Percentiles rank a stretch among this genome's conserved stretches.
phyloP scores from a whole-genome alignment of 176 grass and related monocot genomes.

The Saccharum officinarum region DNA sequence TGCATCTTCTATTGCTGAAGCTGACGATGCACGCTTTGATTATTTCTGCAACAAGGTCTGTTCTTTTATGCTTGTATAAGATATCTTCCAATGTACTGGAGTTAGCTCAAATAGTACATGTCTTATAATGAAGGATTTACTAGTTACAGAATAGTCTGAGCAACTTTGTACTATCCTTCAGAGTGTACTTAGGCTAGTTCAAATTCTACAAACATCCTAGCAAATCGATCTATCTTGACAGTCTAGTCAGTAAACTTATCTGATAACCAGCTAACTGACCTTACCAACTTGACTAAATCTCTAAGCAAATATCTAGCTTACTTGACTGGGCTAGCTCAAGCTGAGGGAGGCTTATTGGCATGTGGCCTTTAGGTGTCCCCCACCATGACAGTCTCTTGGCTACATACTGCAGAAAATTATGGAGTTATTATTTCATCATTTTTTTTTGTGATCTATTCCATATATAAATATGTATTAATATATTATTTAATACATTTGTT shows the following conservation, averaged over 20 bases:
- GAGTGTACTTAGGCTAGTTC: neutral
- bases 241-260: neutral
- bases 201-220: neutral
- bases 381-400: neutral
- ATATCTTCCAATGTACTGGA: neutral
- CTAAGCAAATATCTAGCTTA: neutral
- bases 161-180: neutral
- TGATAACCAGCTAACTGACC: neutral
- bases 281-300: constrained; percentile 2
- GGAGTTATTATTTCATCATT: neutral
- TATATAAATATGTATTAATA: neutral
- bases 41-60: constrained; percentile 89
- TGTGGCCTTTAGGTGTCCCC: neutral
- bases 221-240: neutral
- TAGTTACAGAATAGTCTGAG: neutral
- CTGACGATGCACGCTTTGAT: constrained; percentile 74
- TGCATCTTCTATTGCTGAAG: constrained; percentile 65
- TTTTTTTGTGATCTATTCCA: neutral
- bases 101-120: neutral
- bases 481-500: constrained; percentile 7
- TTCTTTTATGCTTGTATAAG: constrained; percentile 27
- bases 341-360: neutral
- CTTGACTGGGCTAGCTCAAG: neutral
- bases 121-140: constrained; percentile 13
- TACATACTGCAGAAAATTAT: neutral